A percentile compares a stretch with the other conserved stretches of the same genome.
Evolutionary conservation across 2,329 filamentous ascomycete species (phyloP).

Genomic region (Didymella pomorum): DNA sequence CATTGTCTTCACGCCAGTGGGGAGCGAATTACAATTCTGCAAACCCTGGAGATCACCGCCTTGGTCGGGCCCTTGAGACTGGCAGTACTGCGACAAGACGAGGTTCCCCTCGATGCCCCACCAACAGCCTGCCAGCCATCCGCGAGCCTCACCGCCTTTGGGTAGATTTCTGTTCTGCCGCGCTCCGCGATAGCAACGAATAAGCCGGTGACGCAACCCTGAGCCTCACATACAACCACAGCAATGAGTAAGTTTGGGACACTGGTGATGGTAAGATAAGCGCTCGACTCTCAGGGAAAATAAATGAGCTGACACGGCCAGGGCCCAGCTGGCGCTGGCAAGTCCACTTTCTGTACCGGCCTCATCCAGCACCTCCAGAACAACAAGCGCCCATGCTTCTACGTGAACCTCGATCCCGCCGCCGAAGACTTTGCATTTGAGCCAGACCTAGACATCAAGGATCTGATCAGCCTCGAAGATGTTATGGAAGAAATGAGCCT

Average conservation of each 20-base stretch:
- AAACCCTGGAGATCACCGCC: constrained; percentile 13
- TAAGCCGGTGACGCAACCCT: constrained; percentile 15
- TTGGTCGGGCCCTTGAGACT: constrained; percentile 1
- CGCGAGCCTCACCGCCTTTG: constrained; percentile 8
- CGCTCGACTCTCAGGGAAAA: not conserved
- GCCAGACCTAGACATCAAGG: constrained; percentile 93
- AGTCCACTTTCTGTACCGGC: constrained; percentile 94
- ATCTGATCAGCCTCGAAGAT: constrained; percentile 91
- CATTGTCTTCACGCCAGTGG: constrained; percentile 18
- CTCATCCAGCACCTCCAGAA: constrained; percentile 92
- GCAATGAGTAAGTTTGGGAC: constrained; percentile 93
- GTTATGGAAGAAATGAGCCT: constrained; percentile 95
- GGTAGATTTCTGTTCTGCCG: not conserved
- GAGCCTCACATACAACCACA: constrained; percentile 14
- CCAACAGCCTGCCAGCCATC: constrained; percentile 3
- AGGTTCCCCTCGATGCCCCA: constrained; percentile 24
- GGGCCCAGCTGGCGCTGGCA: constrained; percentile 93
- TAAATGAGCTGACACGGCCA: constrained; percentile 22
- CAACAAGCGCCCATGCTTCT: constrained; percentile 92
- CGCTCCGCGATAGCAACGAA: constrained; percentile 2
- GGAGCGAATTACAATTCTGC: constrained; percentile 27
- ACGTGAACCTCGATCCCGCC: constrained; percentile 97
- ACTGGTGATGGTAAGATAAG: constrained; percentile 75
- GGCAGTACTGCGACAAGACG: constrained; percentile 20
- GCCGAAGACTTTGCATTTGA: constrained; percentile 91